A percentile compares a stretch with the other conserved stretches of the same genome.
Conservation (phyloP, 176 grass and related monocot species). For the Carex littledalei region DNA sequence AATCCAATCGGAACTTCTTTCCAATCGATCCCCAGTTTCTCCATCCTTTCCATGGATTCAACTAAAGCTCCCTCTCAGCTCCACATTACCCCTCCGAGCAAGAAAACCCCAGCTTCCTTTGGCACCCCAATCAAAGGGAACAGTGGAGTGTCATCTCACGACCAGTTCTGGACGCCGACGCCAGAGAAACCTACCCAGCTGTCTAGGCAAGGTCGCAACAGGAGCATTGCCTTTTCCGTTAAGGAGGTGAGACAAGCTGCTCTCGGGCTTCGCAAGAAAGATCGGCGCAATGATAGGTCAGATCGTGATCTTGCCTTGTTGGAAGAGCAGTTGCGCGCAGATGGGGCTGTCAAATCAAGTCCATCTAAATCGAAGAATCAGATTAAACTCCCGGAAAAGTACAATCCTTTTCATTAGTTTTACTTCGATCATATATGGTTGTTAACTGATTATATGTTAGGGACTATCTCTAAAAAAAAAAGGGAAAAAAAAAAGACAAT, state of each 20-base stretch:
- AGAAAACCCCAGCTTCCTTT: neutral
- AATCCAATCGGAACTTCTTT: neutral
- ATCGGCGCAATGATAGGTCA: neutral
- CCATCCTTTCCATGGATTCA: neutral
- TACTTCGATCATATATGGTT: neutral
- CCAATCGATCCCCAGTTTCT: neutral
- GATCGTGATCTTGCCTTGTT: slow-evolving; percentile 38
- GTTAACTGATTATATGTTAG: neutral
- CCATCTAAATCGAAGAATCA: slow-evolving; percentile 33
- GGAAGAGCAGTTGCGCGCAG: slow-evolving; percentile 35
- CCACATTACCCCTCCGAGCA: neutral
- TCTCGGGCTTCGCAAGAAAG: slow-evolving; percentile 30
- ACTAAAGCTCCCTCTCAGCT: neutral
- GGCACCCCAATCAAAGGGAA: neutral
- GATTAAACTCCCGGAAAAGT: slow-evolving; percentile 65
- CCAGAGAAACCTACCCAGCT: slow-evolving; percentile 21
- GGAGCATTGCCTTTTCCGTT: slow-evolving; percentile 51
- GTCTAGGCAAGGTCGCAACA: slow-evolving; percentile 16
- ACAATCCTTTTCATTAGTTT: slow-evolving; percentile 12
- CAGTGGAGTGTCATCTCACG: neutral
- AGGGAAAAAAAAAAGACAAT: no score
- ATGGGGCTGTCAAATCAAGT: slow-evolving; percentile 6
- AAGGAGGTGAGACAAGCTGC: slow-evolving; percentile 44
- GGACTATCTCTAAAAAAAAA: no score
- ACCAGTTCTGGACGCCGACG: slow-evolving; percentile 54